A percentile compares a stretch with the other conserved stretches of the same genome.
Conservation (phyloP, 192 early-diverging fungal species). For the Coemansia sp. region DNA sequence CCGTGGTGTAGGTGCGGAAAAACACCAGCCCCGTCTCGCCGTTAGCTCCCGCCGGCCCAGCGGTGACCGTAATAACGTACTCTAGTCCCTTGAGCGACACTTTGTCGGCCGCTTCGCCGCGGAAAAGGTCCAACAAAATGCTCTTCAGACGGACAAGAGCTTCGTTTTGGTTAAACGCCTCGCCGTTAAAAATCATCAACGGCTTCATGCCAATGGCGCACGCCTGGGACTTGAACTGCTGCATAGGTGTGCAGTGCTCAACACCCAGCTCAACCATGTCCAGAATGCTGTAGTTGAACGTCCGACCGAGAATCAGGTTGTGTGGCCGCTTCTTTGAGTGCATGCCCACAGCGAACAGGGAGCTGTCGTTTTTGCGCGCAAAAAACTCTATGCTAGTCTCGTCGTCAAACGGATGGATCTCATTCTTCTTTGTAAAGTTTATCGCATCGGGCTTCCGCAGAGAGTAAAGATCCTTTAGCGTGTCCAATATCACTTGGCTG, state of each 20-base stretch:
- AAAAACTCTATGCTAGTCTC: conserved; percentile 88
- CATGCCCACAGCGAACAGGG: conserved; percentile 82
- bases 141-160: conserved; percentile 73
- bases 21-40: conserved; percentile 63
- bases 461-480: conserved; percentile 85
- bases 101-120: conserved; percentile 68
- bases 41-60: conserved; percentile 58
- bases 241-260: conserved; percentile 63
- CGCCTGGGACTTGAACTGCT: conserved; percentile 67
- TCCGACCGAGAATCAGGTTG: conserved; percentile 85
- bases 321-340: conserved; percentile 97
- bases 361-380: conserved; percentile 92
- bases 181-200: conserved; percentile 85
- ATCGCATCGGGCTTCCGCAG: conserved; percentile 87
- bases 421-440: conserved; percentile 90
- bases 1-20: conserved; percentile 76
- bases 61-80: conserved; percentile 81
- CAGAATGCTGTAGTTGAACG: conserved; percentile 89
- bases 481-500: conserved; percentile 75
- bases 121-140: conserved; percentile 86
- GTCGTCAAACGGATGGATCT: conserved; percentile 95
- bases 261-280: conserved; percentile 96
- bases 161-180: conserved; percentile 70
- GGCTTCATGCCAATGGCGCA: conserved; percentile 85
- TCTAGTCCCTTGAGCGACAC: conserved; percentile 85